These are phyloP conservation scores for Colletotrichum nymphaeae DNA, from an alignment of 2,329 filamentous ascomycete species.

Conservation along the genomic window DNA sequence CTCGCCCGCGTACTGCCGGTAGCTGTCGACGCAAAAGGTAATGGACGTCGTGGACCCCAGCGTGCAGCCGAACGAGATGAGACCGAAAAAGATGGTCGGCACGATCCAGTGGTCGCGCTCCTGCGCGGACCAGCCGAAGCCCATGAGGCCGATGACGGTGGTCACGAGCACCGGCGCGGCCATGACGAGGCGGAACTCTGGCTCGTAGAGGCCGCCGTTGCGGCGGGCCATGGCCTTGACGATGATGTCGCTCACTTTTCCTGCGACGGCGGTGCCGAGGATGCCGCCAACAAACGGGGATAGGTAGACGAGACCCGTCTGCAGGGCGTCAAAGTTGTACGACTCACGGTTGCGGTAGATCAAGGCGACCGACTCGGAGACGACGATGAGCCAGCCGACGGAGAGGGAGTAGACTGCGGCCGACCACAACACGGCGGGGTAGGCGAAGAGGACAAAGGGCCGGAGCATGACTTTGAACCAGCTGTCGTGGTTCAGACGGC, in stretches of 20 bases:
- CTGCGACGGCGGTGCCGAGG: slow-evolving; percentile 91
- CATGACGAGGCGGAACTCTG: slow-evolving; percentile 93
- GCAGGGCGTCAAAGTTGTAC: slow-evolving; percentile 86
- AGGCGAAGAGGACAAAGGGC: slow-evolving; percentile 87
- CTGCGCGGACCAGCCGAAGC: slow-evolving; percentile 92
- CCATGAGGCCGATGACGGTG: slow-evolving; percentile 89
- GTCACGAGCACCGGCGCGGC: slow-evolving; percentile 80
- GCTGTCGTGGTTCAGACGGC: slow-evolving; percentile 79
- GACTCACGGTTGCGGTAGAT: slow-evolving; percentile 77
- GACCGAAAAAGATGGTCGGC: slow-evolving; percentile 91
- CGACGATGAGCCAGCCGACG: slow-evolving; percentile 94
- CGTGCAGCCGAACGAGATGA: slow-evolving; percentile 92
- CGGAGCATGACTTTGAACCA: slow-evolving; percentile 84
- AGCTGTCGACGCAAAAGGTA: slow-evolving; percentile 93
- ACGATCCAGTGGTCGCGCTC: slow-evolving; percentile 86
- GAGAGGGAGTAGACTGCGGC: slow-evolving; percentile 86
- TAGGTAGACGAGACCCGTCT: slow-evolving; percentile 88
- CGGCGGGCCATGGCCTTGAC: slow-evolving; percentile 83
- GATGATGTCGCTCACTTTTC: slow-evolving; percentile 86
- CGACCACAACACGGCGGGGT: slow-evolving; percentile 92
- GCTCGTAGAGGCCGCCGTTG: slow-evolving; percentile 95
- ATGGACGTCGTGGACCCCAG: slow-evolving; percentile 91
- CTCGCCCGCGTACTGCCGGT: slow-evolving; percentile 92
- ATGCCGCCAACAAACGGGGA: slow-evolving; percentile 91
- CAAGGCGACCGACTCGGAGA: slow-evolving; percentile 86